Conservation (phyloP, 1,139 yeast species). For the Suhomyces wounanorum region DNA sequence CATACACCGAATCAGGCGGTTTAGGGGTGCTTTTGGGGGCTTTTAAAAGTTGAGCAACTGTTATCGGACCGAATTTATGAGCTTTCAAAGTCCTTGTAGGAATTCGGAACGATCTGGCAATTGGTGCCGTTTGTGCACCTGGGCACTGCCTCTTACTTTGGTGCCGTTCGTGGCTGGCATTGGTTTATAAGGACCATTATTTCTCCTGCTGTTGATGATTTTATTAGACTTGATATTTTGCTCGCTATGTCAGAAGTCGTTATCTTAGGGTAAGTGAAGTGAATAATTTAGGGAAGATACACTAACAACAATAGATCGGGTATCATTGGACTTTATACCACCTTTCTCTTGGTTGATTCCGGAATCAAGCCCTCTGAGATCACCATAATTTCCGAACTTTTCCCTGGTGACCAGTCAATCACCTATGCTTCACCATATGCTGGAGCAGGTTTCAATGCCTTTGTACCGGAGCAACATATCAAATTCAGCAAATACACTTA, state of each 20-base stretch:
- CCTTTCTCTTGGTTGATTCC: slow-evolving; percentile 22
- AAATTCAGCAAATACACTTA: slow-evolving; percentile 21
- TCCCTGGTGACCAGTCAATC: slow-evolving; percentile 27
- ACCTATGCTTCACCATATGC: slow-evolving; percentile 29
- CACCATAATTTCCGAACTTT: slow-evolving; percentile 21
- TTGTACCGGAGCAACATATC: slow-evolving; percentile 10
- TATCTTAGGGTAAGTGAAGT: slow-evolving; percentile 6
- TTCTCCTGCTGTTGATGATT: background rate
- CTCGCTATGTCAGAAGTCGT: slow-evolving; percentile 2
- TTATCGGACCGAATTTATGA: background rate
- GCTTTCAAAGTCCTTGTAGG: background rate
- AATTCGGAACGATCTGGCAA: background rate
- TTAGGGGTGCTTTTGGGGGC: background rate
- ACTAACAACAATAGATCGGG: slow-evolving; percentile 20
- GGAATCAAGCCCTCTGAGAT: slow-evolving; percentile 19
- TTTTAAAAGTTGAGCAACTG: background rate
- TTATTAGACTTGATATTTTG: background rate
- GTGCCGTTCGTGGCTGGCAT: background rate
- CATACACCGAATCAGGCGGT: background rate
- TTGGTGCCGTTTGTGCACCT: background rate
- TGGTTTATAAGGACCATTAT: background rate
- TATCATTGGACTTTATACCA: slow-evolving; percentile 29
- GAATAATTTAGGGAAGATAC: background rate
- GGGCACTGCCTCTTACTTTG: background rate
- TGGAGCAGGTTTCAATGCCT: slow-evolving; percentile 23